Base-by-base conservation (phyloP, 2,329 filamentous ascomycete genomes). In the Arthroderma sp. region DNA sequence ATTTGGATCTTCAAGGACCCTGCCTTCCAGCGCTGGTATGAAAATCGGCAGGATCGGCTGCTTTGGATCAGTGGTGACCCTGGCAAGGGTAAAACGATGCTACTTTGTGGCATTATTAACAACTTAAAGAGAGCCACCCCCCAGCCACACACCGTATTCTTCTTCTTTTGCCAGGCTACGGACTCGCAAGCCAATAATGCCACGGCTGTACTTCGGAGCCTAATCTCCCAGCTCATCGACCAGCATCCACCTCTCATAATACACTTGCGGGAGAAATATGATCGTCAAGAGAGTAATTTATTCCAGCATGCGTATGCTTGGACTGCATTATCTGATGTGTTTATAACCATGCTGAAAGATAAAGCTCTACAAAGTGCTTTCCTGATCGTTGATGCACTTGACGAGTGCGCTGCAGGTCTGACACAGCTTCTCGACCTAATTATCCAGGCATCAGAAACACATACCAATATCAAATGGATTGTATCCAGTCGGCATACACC, bases 381-480 rank as follows among this genome's bases (percentile, higher is more conserved):
- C 48, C 42, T 74, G 3, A 47, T 72, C 8, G 53, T 74, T 37
- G 68, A 73, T 53, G 69, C 68, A 1, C 63, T 73, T 1, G 68
- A 74, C 45, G 68, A 73, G 51, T 71, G 66, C 48, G 46, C 40
- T 10, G 36, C 33, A 6, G 59, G 52, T 32, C 47, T 52, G 15
- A 4, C 38, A 0, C 38, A 58, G 34, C 62, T 72, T 3, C 53
- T 72, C 7, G 39, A 60, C 0, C 48, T 68, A 7, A 59, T 71
- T 40, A 42, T 51, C 9, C 42, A 56, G 30, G 49, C 41, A 0
- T 56, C 51, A 9, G 43, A 46, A 1, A 11, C 29, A 42, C 51
- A 45, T 45, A 28, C 54, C 34, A 38, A 46, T 4, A 52, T 62
- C 1, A 73, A 68, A 48, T 71, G 66, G 62, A 46, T 73, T 9